Evolutionary conservation across 176 grass and related monocot species (phyloP).

Genomic region (Cymbopogon citratus): DNA sequence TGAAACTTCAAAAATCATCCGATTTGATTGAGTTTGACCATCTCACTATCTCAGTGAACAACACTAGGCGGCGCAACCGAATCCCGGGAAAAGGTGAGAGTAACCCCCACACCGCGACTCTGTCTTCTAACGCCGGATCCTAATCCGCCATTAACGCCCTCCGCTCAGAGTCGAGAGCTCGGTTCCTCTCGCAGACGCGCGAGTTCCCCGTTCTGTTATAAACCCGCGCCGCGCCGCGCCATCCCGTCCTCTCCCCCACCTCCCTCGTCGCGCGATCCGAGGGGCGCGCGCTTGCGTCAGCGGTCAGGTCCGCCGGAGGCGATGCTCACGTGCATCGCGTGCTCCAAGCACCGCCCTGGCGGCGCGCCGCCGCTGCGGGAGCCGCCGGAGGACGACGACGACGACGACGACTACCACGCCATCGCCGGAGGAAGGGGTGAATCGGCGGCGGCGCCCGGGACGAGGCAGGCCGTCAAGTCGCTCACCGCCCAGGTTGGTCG

Average conservation of each 20-base stretch:
- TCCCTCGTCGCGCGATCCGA: not conserved
- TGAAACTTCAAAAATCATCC: not conserved
- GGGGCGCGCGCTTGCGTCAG: not conserved
- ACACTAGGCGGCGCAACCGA: not conserved
- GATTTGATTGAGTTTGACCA: not conserved
- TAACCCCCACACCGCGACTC: not conserved
- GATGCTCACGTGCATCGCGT: conserved; percentile 90
- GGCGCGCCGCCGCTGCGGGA: conserved; percentile 43
- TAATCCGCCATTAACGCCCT: conserved; percentile 29
- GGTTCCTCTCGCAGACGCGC: not conserved
- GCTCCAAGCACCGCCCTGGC: conserved; percentile 64
- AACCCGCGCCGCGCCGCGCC: not conserved
- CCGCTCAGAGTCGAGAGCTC: conserved; percentile 13
- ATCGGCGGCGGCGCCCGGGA: conserved; percentile 47
- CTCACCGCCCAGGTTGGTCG: conserved; percentile 62
- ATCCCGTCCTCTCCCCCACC: not conserved
- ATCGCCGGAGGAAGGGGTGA: conserved; percentile 4
- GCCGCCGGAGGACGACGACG: conserved; percentile 33
- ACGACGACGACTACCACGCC: conserved; percentile 25
- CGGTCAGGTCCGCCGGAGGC: conserved; percentile 1
- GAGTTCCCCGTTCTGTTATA: conserved; percentile 3
- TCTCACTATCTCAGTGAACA: not conserved
- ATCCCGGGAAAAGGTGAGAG: not conserved
- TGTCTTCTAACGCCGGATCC: conserved; percentile 21
- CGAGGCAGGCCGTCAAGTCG: conserved; percentile 57